phyloP scores from a whole-genome alignment of 306 rosid species.

The Ormosia emarginata region DNA sequence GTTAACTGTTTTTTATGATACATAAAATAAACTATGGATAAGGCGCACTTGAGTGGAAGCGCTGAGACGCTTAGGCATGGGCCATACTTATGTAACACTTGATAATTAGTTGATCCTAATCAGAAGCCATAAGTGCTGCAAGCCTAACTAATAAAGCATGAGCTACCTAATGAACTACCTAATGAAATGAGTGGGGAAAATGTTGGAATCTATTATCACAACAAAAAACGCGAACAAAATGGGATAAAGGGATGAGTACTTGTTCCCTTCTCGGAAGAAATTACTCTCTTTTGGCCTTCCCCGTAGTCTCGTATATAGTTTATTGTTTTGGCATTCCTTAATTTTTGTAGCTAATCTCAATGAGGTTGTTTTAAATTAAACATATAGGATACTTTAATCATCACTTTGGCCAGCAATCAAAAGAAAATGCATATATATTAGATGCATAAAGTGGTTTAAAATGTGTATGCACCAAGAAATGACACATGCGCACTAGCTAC shows the following conservation, averaged over 20 bases:
- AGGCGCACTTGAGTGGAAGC: conserved; percentile 35
- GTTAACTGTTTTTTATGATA: neutral
- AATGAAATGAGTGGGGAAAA: conserved; percentile 30
- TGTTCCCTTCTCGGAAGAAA: conserved; percentile 25
- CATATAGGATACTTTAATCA: neutral
- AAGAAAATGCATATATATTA: neutral
- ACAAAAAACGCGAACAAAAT: neutral
- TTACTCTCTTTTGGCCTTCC: neutral
- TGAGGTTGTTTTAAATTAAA: neutral
- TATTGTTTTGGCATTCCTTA: neutral
- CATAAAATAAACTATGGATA: conserved; percentile 27
- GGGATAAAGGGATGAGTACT: neutral
- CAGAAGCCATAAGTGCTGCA: neutral
- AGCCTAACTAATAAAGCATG: conserved; percentile 21
- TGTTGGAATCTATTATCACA: conserved; percentile 50
- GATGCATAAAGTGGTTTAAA: neutral
- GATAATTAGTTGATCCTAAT: conserved; percentile 2
- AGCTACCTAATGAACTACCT: conserved; percentile 20
- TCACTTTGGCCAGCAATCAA: neutral
- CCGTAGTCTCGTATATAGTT: neutral
- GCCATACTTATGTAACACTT: neutral
- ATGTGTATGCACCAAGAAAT: neutral
- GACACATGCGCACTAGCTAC: neutral
- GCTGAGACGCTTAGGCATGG: neutral
- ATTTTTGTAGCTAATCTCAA: neutral